Percentiles rank a stretch among this genome's conserved stretches.
phyloP scores from a whole-genome alignment of 192 early-diverging fungal species.

The Polychytrium aggregatum region DNA sequence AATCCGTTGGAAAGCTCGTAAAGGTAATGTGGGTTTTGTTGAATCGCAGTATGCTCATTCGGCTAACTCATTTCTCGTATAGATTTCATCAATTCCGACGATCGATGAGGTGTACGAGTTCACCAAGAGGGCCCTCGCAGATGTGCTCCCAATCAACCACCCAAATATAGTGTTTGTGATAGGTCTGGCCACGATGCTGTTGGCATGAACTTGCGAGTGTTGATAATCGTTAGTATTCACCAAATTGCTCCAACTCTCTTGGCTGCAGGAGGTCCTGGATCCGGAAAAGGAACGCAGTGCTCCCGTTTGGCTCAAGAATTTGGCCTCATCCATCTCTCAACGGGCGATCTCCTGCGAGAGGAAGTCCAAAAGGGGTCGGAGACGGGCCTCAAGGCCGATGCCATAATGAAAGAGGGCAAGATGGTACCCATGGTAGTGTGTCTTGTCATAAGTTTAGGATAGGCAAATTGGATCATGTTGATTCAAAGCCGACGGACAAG shows the following conservation, averaged over 20 bases:
- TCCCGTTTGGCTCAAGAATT: conserved; percentile 72
- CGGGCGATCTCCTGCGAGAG: conserved; percentile 92
- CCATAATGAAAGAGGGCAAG: conserved; percentile 82
- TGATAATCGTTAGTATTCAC: too few species aligned
- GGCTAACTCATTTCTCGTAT: too few species aligned
- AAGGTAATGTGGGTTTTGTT: too few species aligned
- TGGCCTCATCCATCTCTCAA: conserved; percentile 85
- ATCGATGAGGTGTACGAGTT: conserved; percentile 25
- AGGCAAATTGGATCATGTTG: too few species aligned
- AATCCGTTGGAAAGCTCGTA: too few species aligned
- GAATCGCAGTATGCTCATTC: too few species aligned
- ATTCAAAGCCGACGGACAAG: too few species aligned
- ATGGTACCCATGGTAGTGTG: conserved; percentile 86
- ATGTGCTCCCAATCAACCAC: conserved; percentile 5
- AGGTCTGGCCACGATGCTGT: too few species aligned
- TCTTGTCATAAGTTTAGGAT: too few species aligned
- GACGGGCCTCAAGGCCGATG: conserved; percentile 67
- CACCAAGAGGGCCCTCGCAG: conserved; percentile 11
- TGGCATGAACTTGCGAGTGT: too few species aligned
- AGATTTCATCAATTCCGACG: conserved; percentile 23
- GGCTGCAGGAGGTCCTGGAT: conserved; percentile 35
- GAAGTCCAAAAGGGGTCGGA: conserved; percentile 52
- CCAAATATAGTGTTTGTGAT: conserved; percentile 28
- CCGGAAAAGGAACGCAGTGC: conserved; percentile 73
- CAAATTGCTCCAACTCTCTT: too few species aligned